Evolutionary conservation across 1,139 yeast species (phyloP).

Genomic region (Candida sp.): DNA sequence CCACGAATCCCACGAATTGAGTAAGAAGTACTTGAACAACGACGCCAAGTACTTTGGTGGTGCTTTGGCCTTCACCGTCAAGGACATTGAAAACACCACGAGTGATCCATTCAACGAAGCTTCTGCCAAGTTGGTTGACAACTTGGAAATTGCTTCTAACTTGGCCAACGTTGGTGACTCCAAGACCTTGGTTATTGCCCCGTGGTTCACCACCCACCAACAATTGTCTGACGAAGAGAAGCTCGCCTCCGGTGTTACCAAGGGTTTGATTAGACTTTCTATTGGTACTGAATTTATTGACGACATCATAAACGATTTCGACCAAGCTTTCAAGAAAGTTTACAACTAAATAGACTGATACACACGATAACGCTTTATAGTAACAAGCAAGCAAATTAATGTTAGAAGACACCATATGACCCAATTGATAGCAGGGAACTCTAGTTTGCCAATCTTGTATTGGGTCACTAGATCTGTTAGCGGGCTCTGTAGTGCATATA

Average conservation of each 20-base stretch:
- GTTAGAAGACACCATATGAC: constrained; percentile 3
- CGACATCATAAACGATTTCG: constrained; percentile 86
- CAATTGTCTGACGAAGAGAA: constrained; percentile 87
- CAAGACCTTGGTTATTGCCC: constrained; percentile 94
- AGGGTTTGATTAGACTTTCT: constrained; percentile 86
- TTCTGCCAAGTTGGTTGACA: constrained; percentile 84
- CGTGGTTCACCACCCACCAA: constrained; percentile 94
- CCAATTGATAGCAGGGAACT: constrained; percentile 6
- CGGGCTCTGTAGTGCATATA: constrained; percentile 1
- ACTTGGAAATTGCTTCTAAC: constrained; percentile 82
- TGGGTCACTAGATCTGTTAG: constrained; percentile 1
- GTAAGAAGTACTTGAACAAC: constrained; percentile 73
- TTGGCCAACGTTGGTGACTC: constrained; percentile 98
- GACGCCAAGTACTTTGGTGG: constrained; percentile 77
- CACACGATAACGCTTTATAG: constrained; percentile 4
- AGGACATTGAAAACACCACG: constrained; percentile 51
- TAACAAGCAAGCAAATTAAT: constrained; percentile 1
- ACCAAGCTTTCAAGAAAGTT: constrained; percentile 72
- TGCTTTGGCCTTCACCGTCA: constrained; percentile 87
- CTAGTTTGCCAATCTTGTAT: constrained; percentile 8
- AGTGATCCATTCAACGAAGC: constrained; percentile 68
- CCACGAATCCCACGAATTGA: constrained; percentile 82
- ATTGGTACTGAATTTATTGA: constrained; percentile 92
- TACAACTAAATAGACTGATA: constrained; percentile 22
- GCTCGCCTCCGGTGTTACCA: constrained; percentile 80